Conservation (phyloP, 352 stramenopile species). For the Pseudoperonospora humuli region DNA sequence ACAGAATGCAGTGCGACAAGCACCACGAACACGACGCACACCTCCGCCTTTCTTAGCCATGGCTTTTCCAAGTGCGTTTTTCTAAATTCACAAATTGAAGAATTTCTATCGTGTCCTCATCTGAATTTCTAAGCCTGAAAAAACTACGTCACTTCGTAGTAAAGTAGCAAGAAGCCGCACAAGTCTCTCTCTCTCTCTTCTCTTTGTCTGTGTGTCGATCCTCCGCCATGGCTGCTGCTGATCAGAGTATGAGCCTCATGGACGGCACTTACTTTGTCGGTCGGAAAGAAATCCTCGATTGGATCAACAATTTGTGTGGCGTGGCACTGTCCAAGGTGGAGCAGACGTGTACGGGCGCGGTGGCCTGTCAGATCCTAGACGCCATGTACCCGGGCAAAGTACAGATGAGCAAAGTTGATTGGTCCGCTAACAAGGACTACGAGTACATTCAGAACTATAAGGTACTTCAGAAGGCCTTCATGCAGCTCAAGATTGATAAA, state of each 20-base stretch:
- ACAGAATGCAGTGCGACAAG: neutral
- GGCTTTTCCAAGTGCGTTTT: too few species aligned
- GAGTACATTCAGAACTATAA: constrained; percentile 99
- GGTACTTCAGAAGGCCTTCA: constrained; percentile 96
- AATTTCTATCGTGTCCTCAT: too few species aligned
- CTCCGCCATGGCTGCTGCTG: constrained; percentile 53
- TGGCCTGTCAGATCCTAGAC: constrained; percentile 98
- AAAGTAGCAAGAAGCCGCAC: neutral
- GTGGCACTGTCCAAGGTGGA: constrained; percentile 96
- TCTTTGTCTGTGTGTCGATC: neutral
- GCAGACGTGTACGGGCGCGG: constrained; percentile 92
- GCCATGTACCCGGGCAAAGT: constrained; percentile 91
- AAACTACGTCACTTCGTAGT: too few species aligned
- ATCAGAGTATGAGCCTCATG: constrained; percentile 93
- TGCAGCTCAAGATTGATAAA: constrained; percentile 92
- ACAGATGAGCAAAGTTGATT: constrained; percentile 96
- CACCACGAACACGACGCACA: neutral
- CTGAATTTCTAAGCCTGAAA: neutral
- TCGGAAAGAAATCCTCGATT: constrained; percentile 96
- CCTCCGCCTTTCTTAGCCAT: constrained; percentile 41
- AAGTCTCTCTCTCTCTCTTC: neutral
- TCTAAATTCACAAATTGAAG: too few species aligned
- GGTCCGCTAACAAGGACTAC: constrained; percentile 94
- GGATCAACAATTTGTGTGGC: constrained; percentile 95
- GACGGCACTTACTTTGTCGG: constrained; percentile 96